Conservation (phyloP, 352 stramenopile species). For the Phytopythium sindhum region DNA sequence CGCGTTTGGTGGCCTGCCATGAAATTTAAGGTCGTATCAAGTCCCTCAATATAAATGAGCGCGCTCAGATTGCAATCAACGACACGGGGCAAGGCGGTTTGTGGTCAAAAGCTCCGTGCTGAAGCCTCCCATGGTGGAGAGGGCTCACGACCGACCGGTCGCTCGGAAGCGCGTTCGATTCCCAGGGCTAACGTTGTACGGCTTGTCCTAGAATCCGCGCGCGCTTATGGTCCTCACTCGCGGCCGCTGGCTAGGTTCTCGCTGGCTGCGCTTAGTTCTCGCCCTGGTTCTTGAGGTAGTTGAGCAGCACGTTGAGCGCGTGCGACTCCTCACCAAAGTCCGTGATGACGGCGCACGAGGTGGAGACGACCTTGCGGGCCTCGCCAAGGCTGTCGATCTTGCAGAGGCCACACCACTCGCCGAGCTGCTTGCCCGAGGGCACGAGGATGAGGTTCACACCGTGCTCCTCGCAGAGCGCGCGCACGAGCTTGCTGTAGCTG, state of each 20-base stretch:
- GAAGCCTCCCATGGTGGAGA: constrained; percentile 20
- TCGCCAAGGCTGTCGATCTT: constrained; percentile 98
- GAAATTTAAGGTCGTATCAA: constrained; percentile 3
- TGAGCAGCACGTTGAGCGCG: constrained; percentile 96
- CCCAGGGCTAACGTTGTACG: neutral
- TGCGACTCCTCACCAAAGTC: constrained; percentile 99
- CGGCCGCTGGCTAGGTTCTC: neutral
- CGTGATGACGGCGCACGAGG: constrained; percentile 97
- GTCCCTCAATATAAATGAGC: neutral
- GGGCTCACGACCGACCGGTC: constrained; percentile 1
- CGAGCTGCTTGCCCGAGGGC: constrained; percentile 95
- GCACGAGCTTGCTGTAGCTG: constrained; percentile 99
- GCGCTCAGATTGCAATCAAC: neutral
- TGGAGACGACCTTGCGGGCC: constrained; percentile 98
- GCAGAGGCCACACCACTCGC: constrained; percentile 98
- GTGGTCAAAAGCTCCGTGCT: constrained; percentile 38
- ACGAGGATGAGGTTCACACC: constrained; percentile 94
- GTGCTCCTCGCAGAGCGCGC: constrained; percentile 93
- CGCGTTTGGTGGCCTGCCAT: neutral
- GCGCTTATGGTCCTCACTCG: neutral
- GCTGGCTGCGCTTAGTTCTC: constrained; percentile 66
- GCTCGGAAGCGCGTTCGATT: neutral
- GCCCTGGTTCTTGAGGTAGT: constrained; percentile 97
- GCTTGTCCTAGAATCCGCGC: constrained; percentile 1
- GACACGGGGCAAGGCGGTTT: neutral